Evolutionary conservation across 75 land plant genomes (phyloP), one percentile per base, ranked within the genome.

Genomic region (Sequoiadendron giganteum): DNA sequence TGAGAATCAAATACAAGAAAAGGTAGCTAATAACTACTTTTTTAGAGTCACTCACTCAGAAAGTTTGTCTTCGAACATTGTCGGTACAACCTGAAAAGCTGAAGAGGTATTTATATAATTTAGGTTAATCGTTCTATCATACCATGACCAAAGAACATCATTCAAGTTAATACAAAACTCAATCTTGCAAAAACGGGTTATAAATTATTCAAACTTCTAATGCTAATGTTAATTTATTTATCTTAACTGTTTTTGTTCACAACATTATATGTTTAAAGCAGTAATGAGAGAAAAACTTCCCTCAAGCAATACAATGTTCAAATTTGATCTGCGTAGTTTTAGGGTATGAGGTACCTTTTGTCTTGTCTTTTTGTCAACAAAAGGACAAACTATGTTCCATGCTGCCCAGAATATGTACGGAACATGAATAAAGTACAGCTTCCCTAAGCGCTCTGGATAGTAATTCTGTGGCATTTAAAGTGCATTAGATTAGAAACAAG

Each of bases 361-460:
- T 52, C 55, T 89, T 18, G 91, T 87, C 4, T 38, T 85, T 54
- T 49, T 72, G 73, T 91, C 92, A n/a, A 91, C 47, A 52, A 91
- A 89, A 34, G 87, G 90, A 77, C 45, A 42, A 4, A 91, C 86
- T 36, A 91, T 30, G 52, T 87, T 87, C 92, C 92, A 91, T 2
- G 86, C 88, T 34, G 85, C 87, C 91, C 88, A 87, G 86, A 91
- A 91, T 43, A 89, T 42, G 30, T 76, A 55, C 5, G 92, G 92
- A 34, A 61, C 56, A 68, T 91, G 91, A 83, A 91, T n/a, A 18
- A 89, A 10, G 78, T 40, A 89, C 21, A 87, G 28, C 52, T 87
- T 84, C 54, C 85, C 89, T 61, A 89, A 85, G 16, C 91, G 83
- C 85, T 91, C 92, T 56, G 92, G 92, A 85, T 91, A 91, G 86